A percentile compares a stretch with the other conserved stretches of the same genome.
Evolutionary conservation across 345 rosid species (phyloP).

Genomic region (Gossypium rotundifolium): DNA sequence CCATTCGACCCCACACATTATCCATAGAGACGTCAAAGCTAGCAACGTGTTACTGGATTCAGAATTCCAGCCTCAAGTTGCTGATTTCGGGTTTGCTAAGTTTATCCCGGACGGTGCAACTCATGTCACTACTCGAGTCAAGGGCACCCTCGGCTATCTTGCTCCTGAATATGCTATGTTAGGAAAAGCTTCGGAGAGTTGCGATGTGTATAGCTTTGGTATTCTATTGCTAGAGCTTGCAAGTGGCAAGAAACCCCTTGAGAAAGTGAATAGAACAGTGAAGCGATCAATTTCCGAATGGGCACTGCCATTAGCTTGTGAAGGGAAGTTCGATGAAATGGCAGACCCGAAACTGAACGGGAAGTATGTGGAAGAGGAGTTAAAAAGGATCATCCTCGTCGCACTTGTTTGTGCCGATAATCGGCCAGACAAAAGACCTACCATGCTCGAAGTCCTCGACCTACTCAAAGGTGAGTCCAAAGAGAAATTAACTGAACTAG

Average conservation of each 20-base stretch:
- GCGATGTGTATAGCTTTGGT: conserved; percentile 81
- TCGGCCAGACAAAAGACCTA: conserved; percentile 56
- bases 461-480: conserved; percentile 57
- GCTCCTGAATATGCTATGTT: conserved; percentile 81
- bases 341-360: conserved; percentile 62
- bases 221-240: conserved; percentile 66
- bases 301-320: conserved; percentile 60
- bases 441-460: conserved; percentile 59
- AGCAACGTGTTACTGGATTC: conserved; percentile 72
- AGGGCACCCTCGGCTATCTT: conserved; percentile 76
- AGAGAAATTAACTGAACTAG: conserved; percentile 49
- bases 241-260: conserved; percentile 60
- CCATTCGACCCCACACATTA: conserved; percentile 76
- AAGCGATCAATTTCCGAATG: conserved; percentile 53
- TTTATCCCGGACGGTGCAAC: conserved; percentile 74
- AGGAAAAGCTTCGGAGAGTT: conserved; percentile 75
- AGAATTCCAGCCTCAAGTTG: conserved; percentile 66
- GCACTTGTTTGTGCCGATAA: conserved; percentile 50
- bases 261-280: conserved; percentile 31
- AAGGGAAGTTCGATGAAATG: conserved; percentile 47
- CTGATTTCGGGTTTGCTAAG: conserved; percentile 79
- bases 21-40: conserved; percentile 74
- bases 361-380: conserved; percentile 47
- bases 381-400: conserved; percentile 45
- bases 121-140: conserved; percentile 74